A percentile compares a stretch with the other conserved stretches of the same genome.
phyloP scores from a whole-genome alignment of 2,329 filamentous ascomycete species.

The Metarhizium robertsii region DNA sequence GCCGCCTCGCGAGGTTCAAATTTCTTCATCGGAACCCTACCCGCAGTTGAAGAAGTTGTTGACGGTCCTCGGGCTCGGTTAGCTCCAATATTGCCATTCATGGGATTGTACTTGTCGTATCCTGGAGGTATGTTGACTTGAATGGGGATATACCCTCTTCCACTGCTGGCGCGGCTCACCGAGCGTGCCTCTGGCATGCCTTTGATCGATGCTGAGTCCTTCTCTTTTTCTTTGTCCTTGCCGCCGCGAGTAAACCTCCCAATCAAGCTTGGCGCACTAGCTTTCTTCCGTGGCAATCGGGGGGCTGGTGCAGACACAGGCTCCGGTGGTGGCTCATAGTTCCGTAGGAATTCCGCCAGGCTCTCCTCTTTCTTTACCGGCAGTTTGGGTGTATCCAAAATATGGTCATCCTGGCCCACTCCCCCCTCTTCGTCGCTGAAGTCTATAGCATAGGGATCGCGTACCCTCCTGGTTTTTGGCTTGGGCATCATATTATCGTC shows the following conservation, averaged over 20 bases:
- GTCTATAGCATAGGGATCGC: slow-evolving; percentile 92
- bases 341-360: slow-evolving; percentile 64
- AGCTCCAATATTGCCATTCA: slow-evolving; percentile 11
- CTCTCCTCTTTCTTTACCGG: slow-evolving; percentile 51
- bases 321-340: slow-evolving; percentile 54
- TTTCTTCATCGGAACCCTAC: slow-evolving; percentile 44
- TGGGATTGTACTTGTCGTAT: slow-evolving; percentile 31
- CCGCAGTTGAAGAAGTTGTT: slow-evolving; percentile 18
- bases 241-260: slow-evolving; percentile 40
- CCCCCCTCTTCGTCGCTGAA: slow-evolving; percentile 54
- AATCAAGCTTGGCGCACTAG: slow-evolving; percentile 53
- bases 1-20: slow-evolving; percentile 48
- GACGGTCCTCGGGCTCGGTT: slow-evolving; percentile 13
- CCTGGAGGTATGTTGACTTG: slow-evolving; percentile 38
- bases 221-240: slow-evolving; percentile 9
- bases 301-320: slow-evolving; percentile 24
- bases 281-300: slow-evolving; percentile 50
- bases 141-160: slow-evolving; percentile 41
- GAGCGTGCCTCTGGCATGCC: slow-evolving; percentile 12
- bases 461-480: slow-evolving; percentile 67
- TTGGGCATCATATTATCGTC: slow-evolving; percentile 52
- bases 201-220: slow-evolving; percentile 17
- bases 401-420: slow-evolving; percentile 42
- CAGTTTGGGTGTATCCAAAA: slow-evolving; percentile 27
- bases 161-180: slow-evolving; percentile 29